These are phyloP conservation scores for Adansonia rubrostipa DNA, from an alignment of 441 rosid genomes.

Conservation along the genomic window DNA sequence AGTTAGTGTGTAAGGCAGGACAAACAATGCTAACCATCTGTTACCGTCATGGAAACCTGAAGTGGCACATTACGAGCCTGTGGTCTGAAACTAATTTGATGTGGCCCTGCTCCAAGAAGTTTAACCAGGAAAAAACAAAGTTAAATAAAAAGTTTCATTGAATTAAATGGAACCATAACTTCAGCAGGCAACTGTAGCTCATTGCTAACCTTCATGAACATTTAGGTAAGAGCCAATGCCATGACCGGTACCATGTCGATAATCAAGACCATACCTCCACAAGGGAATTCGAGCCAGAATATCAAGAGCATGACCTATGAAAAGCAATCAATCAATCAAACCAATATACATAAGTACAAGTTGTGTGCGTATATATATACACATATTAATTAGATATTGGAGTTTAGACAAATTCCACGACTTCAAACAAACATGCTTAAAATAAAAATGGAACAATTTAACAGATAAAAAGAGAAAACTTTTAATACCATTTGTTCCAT, in stretches of 20 bases:
- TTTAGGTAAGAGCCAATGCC: slow-evolving; percentile 92
- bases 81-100: slow-evolving; percentile 80
- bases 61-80: slow-evolving; percentile 79
- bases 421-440: slow-evolving; percentile 11
- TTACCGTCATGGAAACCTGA: slow-evolving; percentile 95
- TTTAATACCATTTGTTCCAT: slow-evolving; percentile 79
- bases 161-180: neutral
- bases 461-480: slow-evolving; percentile 21
- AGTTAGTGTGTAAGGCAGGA: neutral
- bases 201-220: slow-evolving; percentile 87
- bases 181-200: slow-evolving; percentile 20
- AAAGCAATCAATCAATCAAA: slow-evolving; percentile 21
- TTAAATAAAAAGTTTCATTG: slow-evolving; percentile 20
- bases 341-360: neutral
- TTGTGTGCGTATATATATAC: neutral
- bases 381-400: neutral
- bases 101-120: slow-evolving; percentile 51
- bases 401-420: neutral
- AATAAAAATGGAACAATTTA: slow-evolving; percentile 6
- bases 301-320: slow-evolving; percentile 79
- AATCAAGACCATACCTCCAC: slow-evolving; percentile 94
- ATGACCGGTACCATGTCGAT: slow-evolving; percentile 97
- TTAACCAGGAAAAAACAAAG: slow-evolving; percentile 21
- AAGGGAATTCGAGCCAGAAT: slow-evolving; percentile 89
- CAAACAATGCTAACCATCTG: slow-evolving; percentile 71